These are phyloP conservation scores for Aspergillus thermomutatus DNA, from an alignment of 2,329 filamentous ascomycete genomes.

Conservation along the genomic window DNA sequence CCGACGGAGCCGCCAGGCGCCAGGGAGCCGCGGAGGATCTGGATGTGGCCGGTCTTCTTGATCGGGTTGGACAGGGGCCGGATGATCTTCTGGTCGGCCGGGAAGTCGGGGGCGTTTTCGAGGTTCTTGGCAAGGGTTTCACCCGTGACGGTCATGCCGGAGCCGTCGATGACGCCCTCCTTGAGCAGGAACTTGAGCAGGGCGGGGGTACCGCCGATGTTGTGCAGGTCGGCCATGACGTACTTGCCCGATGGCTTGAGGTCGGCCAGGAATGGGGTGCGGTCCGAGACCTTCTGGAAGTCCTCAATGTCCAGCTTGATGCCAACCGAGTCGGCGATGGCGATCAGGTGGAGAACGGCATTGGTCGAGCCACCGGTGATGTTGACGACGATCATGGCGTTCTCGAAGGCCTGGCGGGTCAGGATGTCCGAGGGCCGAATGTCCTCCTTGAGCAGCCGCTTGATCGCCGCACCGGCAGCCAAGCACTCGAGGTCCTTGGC, in stretches of 20 bases:
- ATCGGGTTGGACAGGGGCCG: conserved; percentile 65
- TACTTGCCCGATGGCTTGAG: conserved; percentile 72
- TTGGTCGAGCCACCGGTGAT: conserved; percentile 84
- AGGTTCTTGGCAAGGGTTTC: conserved; percentile 59
- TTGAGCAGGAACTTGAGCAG: conserved; percentile 57
- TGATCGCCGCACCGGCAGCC: conserved; percentile 68
- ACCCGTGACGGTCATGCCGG: conserved; percentile 60
- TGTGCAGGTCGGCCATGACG: conserved; percentile 57
- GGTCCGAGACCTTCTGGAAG: conserved; percentile 78
- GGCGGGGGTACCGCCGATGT: conserved; percentile 56
- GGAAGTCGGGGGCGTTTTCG: conserved; percentile 60
- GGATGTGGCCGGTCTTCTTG: conserved; percentile 68
- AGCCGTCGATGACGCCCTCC: conserved; percentile 57
- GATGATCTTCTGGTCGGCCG: conserved; percentile 67
- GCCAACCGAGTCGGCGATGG: conserved; percentile 76
- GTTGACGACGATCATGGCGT: conserved; percentile 79
- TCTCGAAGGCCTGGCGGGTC: conserved; percentile 76
- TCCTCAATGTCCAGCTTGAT: conserved; percentile 81
- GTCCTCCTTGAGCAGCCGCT: conserved; percentile 70
- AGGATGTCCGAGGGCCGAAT: conserved; percentile 75
- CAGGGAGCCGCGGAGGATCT: conserved; percentile 67
- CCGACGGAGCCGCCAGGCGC: conserved; percentile 69
- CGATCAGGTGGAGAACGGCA: conserved; percentile 79
- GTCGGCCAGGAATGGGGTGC: conserved; percentile 75
- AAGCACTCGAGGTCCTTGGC: conserved; percentile 72